phyloP scores from a whole-genome alignment of 306 rosid genomes.

The Vigna mungo region DNA sequence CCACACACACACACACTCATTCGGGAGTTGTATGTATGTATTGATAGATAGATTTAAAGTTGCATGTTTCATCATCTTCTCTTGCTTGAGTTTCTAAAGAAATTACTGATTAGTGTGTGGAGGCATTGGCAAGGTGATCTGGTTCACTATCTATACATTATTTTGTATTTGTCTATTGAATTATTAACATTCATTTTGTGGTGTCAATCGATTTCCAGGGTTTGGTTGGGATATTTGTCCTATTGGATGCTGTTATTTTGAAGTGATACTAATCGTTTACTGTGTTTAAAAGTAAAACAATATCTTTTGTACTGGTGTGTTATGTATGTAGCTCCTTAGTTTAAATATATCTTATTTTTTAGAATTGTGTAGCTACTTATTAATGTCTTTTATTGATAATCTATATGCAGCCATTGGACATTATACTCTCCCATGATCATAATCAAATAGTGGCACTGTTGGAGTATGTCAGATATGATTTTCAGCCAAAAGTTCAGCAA shows the following conservation, averaged over 20 bases:
- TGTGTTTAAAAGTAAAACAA: neutral
- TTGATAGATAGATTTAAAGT: conserved; percentile 2
- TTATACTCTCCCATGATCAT: conserved; percentile 94
- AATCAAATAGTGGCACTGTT: conserved; percentile 85
- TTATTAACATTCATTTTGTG: neutral
- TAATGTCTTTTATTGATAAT: conserved; percentile 31
- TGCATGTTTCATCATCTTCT: neutral
- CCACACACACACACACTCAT: neutral
- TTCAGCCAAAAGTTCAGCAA: conserved; percentile 86
- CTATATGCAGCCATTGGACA: conserved; percentile 87
- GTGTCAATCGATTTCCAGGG: neutral
- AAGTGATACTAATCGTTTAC: neutral
- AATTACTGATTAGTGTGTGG: neutral
- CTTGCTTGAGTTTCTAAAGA: conserved; percentile 13
- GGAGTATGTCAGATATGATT: conserved; percentile 97
- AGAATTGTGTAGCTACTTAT: conserved; percentile 10
- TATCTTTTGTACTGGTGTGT: neutral
- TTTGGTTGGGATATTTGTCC: neutral
- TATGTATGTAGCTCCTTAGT: neutral
- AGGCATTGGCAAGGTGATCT: neutral
- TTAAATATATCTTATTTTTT: conserved; percentile 14
- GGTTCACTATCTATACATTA: neutral
- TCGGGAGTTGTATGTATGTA: neutral
- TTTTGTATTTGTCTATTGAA: conserved; percentile 3
- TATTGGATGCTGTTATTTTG: conserved; percentile 1